Base-by-base conservation (phyloP, 148 eudicot genomes). In the Suaeda aralocaspica region DNA sequence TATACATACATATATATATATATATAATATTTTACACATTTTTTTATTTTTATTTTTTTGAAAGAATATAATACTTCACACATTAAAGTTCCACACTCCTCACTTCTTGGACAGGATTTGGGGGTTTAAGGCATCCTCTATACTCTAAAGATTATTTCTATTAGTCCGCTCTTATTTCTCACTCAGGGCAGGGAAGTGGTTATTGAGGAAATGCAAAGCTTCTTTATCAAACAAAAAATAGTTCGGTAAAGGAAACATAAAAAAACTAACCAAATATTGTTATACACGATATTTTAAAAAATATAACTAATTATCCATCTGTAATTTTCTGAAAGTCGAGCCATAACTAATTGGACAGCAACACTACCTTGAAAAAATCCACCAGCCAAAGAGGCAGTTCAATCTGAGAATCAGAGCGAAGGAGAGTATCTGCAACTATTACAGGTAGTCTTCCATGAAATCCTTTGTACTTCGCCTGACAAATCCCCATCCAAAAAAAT, bases 381-480 rank as follows among this genome's bases (percentile, higher is more conserved):
- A 89, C 92, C 69, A 95, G 81, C 99, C 99, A 95, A 71, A 89
- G 96, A 58, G 99, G 99, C 80, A 95, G 82, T 60, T 91, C 99
- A 77, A 95, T 87, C 51, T 84, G 90, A 71, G 89, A 82, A 86
- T 95, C 90, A 34, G 92, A 77, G 66, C 84, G 77, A 64, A 95
- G 96, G 63, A 95, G 90, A 63, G 96, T 89, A 75, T 92, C 97
- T 18, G 99, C 99, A 81, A 91, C 96, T 70, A 85, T 76, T n/a
- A 83, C 79, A 5, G 99, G 97, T 68, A 95, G 74, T 81, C 96
- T 87, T 56, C 84, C 85, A 64, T 95, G 92, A 77, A 78, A 87
- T 56, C 59, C 66, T 77, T 75, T 86, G 79, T 95, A 95, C 64
- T 86, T 91, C 70, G 86, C 92, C 99, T 95, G 88, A 74, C 71